phyloP scores from a whole-genome alignment of 441 rosid genomes.

The Corymbia calophylla region DNA sequence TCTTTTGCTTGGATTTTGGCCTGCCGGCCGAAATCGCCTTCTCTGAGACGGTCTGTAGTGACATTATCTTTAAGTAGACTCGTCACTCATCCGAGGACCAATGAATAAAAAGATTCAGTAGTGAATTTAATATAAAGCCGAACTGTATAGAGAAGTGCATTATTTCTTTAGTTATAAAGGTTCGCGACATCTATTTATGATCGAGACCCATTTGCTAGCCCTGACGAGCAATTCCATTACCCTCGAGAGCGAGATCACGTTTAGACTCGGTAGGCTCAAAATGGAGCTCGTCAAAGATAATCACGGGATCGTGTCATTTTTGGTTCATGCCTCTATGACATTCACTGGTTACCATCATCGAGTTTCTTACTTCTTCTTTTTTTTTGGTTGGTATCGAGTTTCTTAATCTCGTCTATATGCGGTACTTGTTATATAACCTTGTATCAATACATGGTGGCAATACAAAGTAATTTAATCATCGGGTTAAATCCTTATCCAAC shows the following conservation, averaged over 20 bases:
- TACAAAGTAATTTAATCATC: not conserved
- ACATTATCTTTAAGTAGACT: not conserved
- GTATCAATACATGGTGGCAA: not conserved
- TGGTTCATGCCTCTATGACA: not conserved
- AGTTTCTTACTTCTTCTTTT: not conserved
- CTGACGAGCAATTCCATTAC: no score
- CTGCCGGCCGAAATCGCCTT: not conserved
- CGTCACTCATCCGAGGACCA: not conserved
- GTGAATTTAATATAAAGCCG: not conserved
- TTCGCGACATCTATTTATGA: not conserved
- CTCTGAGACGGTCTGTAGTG: not conserved
- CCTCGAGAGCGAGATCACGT: not conserved
- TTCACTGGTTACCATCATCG: not conserved
- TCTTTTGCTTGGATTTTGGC: not conserved
- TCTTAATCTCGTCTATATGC: not conserved
- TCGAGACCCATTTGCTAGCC: not conserved
- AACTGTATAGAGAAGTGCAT: not conserved
- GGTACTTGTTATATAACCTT: not conserved
- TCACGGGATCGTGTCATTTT: not conserved
- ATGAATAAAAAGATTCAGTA: not conserved
- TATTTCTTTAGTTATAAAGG: not conserved
- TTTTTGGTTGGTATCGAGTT: no score
- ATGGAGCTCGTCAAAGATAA: not conserved
- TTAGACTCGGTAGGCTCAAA: not conserved
- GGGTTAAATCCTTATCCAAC: not conserved